A percentile compares a stretch with the other conserved stretches of the same genome.
phyloP scores from a whole-genome alignment of 1,139 yeast genomes.

The Suhomyces choctaworum region DNA sequence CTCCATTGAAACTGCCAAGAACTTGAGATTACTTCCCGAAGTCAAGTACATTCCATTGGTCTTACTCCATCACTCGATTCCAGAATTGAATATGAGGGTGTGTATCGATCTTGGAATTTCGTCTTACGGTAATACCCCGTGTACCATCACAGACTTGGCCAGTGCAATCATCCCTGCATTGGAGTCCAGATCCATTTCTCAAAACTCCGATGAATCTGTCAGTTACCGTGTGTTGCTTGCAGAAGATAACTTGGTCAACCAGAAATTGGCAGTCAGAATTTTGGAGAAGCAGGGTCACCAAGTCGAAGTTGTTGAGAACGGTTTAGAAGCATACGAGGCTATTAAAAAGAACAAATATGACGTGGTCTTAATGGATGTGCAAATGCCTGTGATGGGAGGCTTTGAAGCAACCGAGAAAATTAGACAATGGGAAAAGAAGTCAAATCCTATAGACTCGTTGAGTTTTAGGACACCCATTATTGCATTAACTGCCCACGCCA shows the following conservation, averaged over 20 bases:
- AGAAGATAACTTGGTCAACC: constrained; percentile 85
- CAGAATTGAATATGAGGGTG: constrained; percentile 75
- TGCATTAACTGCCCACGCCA: constrained; percentile 89
- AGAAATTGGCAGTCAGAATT: constrained; percentile 79
- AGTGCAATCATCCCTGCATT: constrained; percentile 82
- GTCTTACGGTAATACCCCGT: constrained; percentile 85
- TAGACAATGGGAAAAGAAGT: constrained; percentile 83
- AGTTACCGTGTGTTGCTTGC: constrained; percentile 76
- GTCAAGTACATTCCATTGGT: constrained; percentile 83
- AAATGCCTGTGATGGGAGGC: constrained; percentile 95
- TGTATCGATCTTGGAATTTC: constrained; percentile 86
- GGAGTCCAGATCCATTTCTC: constrained; percentile 78
- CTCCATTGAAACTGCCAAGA: constrained; percentile 71
- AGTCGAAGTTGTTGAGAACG: constrained; percentile 83
- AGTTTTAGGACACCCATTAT: constrained; percentile 77
- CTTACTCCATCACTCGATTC: constrained; percentile 71
- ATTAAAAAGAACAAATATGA: constrained; percentile 67
- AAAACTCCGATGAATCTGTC: constrained; percentile 75
- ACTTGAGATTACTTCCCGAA: constrained; percentile 65
- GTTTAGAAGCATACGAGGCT: constrained; percentile 79
- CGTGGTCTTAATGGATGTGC: constrained; percentile 89
- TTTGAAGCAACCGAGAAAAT: constrained; percentile 86
- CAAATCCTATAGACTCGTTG: constrained; percentile 68
- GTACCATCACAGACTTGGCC: constrained; percentile 77
- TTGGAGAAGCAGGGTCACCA: constrained; percentile 80